These are phyloP conservation scores for Brassica incana DNA, from an alignment of 345 rosid species.

Conservation along the genomic window DNA sequence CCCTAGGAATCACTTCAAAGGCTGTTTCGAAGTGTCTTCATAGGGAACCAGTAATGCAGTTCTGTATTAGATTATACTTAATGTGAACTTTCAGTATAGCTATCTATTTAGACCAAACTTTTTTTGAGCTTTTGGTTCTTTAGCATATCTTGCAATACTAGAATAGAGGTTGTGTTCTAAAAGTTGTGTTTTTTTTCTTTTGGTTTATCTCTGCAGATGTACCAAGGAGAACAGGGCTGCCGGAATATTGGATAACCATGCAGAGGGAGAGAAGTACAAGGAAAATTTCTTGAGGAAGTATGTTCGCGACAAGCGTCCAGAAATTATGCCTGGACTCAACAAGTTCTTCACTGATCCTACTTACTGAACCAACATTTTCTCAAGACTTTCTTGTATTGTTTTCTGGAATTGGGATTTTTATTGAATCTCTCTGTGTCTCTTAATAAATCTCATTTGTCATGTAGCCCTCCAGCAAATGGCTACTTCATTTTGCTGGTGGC, in stretches of 20 bases:
- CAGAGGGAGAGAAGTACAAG: constrained; percentile 82
- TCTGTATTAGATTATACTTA: background rate
- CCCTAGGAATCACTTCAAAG: background rate
- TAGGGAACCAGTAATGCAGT: background rate
- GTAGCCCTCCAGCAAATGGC: constrained; percentile 13
- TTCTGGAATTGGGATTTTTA: constrained; percentile 4
- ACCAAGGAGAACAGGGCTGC: constrained; percentile 85
- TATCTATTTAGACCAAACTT: background rate
- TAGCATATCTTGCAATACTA: background rate
- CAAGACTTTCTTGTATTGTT: background rate
- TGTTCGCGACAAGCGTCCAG: constrained; percentile 72
- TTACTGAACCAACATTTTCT: constrained; percentile 23
- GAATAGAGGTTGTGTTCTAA: background rate
- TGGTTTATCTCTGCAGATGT: constrained; percentile 28
- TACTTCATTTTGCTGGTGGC: constrained; percentile 4
- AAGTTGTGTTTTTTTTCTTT: background rate
- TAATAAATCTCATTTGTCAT: background rate
- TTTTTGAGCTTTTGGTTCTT: background rate
- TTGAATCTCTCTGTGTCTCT: constrained; percentile 6
- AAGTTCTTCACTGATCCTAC: constrained; percentile 82
- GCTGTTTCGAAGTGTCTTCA: background rate
- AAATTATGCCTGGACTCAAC: constrained; percentile 92
- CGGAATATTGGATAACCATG: constrained; percentile 80
- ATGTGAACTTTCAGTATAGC: background rate
- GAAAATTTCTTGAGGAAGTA: constrained; percentile 71